phyloP scores from a whole-genome alignment of 2,329 filamentous ascomycete species.

The Stagonosporopsis rhizophila region DNA sequence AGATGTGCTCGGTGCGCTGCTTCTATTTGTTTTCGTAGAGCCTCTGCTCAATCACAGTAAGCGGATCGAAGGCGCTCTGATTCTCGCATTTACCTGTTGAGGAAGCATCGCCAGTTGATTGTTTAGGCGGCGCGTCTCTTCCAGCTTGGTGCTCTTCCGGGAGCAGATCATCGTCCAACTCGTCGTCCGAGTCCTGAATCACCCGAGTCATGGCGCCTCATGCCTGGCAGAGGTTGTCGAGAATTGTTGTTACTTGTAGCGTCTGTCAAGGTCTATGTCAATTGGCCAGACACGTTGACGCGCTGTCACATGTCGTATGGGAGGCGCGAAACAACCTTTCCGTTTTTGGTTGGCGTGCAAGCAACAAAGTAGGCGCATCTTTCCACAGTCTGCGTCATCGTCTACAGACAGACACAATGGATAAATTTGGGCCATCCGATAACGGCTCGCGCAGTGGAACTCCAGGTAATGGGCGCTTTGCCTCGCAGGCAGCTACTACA shows the following conservation, averaged over 20 bases:
- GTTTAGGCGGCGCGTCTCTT: conserved; percentile 27
- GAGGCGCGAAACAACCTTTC: conserved; percentile 13
- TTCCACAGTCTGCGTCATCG: neutral
- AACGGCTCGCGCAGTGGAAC: conserved; percentile 29
- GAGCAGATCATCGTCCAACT: conserved; percentile 42
- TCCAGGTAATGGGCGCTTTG: conserved; percentile 67
- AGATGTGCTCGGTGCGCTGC: conserved; percentile 37
- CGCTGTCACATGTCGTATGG: conserved; percentile 37
- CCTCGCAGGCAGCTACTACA: conserved; percentile 75
- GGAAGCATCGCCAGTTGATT: conserved; percentile 10
- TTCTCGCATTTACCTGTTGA: conserved; percentile 11
- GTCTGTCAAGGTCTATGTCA: conserved; percentile 1
- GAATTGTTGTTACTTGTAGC: neutral
- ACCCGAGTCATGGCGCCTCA: conserved; percentile 34
- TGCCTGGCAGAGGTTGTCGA: neutral
- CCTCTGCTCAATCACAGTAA: conserved; percentile 1
- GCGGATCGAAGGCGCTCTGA: neutral
- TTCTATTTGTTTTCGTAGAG: conserved; percentile 24
- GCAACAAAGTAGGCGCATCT: conserved; percentile 1
- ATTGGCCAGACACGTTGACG: conserved; percentile 24
- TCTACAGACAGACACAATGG: conserved; percentile 28
- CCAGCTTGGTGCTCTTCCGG: conserved; percentile 18
- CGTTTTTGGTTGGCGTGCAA: conserved; percentile 12
- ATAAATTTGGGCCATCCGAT: conserved; percentile 27
- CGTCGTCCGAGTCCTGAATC: conserved; percentile 49